phyloP scores from a whole-genome alignment of 176 grass and related monocot species.

The Tillandsia leiboldiana region DNA sequence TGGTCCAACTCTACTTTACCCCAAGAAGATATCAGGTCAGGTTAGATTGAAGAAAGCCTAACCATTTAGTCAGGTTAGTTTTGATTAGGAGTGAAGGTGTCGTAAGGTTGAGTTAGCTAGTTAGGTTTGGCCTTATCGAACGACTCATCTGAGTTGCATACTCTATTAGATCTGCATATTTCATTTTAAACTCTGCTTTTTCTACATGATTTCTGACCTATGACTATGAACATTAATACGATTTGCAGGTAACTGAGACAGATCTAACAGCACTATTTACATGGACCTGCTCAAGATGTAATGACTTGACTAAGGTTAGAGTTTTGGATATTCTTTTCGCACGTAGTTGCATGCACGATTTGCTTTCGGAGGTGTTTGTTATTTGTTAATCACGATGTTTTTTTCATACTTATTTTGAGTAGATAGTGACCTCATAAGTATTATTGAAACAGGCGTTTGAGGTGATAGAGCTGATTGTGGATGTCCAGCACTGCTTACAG shows the following conservation, averaged over 20 bases:
- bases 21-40: no score
- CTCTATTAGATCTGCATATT: not conserved
- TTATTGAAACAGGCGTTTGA: conserved; percentile 61
- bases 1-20: no score
- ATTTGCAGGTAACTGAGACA: conserved; percentile 43
- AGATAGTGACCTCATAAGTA: conserved; percentile 9
- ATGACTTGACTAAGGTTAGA: conserved; percentile 64
- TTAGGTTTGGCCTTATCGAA: not conserved
- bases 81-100: no score
- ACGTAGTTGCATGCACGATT: not conserved
- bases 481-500: conserved; percentile 86
- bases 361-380: conserved; percentile 6
- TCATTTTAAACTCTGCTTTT: not conserved
- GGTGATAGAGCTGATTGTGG: conserved; percentile 73
- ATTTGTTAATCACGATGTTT: not conserved
- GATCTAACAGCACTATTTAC: conserved; percentile 56
- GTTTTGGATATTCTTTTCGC: not conserved
- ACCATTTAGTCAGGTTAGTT: no score
- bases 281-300: conserved; percentile 88
- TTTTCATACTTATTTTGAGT: conserved; percentile 12
- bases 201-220: conserved; percentile 5
- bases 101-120: no score
- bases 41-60: no score
- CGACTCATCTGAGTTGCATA: not conserved
- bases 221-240: not conserved